These are phyloP conservation scores for Echites panduratus DNA, from an alignment of 257 asterid genomes.

Conservation along the genomic window DNA sequence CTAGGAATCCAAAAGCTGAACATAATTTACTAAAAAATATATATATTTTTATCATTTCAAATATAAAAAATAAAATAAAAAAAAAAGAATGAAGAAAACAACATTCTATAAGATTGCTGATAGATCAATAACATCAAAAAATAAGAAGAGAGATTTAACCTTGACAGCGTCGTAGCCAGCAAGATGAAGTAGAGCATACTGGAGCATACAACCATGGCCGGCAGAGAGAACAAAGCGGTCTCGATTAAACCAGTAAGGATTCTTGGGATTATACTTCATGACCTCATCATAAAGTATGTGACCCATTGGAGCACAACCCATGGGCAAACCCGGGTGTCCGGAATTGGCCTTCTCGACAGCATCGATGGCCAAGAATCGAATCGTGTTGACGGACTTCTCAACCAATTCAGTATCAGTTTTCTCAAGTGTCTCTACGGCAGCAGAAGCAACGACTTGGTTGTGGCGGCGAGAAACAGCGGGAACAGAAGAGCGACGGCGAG, in stretches of 20 bases:
- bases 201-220: slow-evolving; percentile 90
- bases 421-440: slow-evolving; percentile 63
- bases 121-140: not conserved
- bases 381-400: slow-evolving; percentile 58
- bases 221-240: slow-evolving; percentile 95
- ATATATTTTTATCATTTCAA: not conserved
- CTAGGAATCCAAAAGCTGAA: not conserved
- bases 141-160: slow-evolving; percentile 28
- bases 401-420: slow-evolving; percentile 55
- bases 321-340: slow-evolving; percentile 50
- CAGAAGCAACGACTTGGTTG: slow-evolving; percentile 40
- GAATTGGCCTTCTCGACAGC: slow-evolving; percentile 51
- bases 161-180: slow-evolving; percentile 72
- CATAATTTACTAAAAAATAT: slow-evolving; percentile 1
- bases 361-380: slow-evolving; percentile 41
- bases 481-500: slow-evolving; percentile 23
- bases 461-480: slow-evolving; percentile 8
- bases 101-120: not conserved
- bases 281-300: slow-evolving; percentile 86
- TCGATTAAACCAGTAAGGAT: slow-evolving; percentile 90
- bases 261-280: slow-evolving; percentile 94
- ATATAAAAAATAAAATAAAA: no score
- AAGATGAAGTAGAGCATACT: slow-evolving; percentile 65
- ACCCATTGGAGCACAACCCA: slow-evolving; percentile 87
- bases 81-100: not conserved